Base-by-base conservation (phyloP, 2,329 filamentous ascomycete genomes). In the Sporothrix phasma region DNA sequence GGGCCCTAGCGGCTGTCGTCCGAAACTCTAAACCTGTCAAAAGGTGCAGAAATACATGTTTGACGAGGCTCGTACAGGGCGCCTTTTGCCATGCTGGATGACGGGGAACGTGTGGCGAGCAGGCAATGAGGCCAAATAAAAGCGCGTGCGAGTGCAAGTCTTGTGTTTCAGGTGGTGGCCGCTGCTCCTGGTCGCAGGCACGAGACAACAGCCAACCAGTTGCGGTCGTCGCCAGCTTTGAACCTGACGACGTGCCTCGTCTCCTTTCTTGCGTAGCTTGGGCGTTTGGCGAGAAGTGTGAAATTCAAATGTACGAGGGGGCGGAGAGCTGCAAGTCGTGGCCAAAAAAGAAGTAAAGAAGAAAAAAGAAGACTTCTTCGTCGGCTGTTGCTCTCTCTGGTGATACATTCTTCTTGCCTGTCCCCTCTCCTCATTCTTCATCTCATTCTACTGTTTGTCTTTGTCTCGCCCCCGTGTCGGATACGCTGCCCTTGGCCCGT, bases 1-100 rank as follows among this genome's bases (percentile, higher is more conserved):
- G 34, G 19, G 26, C 56, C 45, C 39, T 59, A 58, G 49, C 19
- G 39, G 58, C 58, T 61, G 58, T 26, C 11, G n/a, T 47, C 58
- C 58, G 58, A 47, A 61, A 61, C 41, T 45, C 29, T 61, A 61
- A 61, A 34, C 26, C n/a, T n/a, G 56, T 19, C 37, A 29, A 43
- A 45, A 19, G 19, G 41, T 15, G 34, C 11, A 10, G 10, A 10
- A 11, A 13, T 10, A 10, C 34, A 8, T 10, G 34, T 13, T 11
- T 37, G 10, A 37, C n/a, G 15, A 22, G 43, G n/a, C 10, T 43
- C 58, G 58, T 43, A 37, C 29, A 24, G 58, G 37, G 29, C 58
- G 26, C 43, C 56, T n/a, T 56, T 56, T 56, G n/a, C 8, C 51
- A 29, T 15, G 6, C 29, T 45, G 39, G 39, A 59, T 5, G 17